Percentiles rank a stretch among this genome's conserved stretches.
Conservation (phyloP, 768 basidiomycete genomes). For the Tricholoma sp. region DNA sequence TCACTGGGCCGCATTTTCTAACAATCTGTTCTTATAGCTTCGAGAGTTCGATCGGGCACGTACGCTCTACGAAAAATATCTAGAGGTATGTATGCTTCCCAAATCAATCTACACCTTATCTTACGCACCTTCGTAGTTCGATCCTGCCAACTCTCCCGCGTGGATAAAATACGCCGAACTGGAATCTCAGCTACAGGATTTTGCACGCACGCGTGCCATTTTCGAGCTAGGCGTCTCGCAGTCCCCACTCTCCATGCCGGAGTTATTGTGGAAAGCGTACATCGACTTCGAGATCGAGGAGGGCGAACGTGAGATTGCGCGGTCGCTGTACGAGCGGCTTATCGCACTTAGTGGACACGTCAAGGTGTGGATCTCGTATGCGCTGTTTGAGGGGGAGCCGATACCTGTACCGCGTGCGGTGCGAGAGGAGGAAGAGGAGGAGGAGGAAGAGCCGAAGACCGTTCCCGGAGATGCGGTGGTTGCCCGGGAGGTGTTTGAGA, state of each 20-base stretch:
- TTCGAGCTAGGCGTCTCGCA: slow-evolving; percentile 90
- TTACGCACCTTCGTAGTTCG: slow-evolving; percentile 44
- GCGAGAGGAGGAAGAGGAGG: slow-evolving; percentile 61
- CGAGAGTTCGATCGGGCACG: slow-evolving; percentile 95
- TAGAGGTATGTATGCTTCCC: slow-evolving; percentile 56
- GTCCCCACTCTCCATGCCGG: slow-evolving; percentile 82
- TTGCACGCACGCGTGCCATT: slow-evolving; percentile 84
- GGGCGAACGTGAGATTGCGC: slow-evolving; percentile 16
- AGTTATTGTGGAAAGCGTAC: slow-evolving; percentile 90
- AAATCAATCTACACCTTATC: background rate
- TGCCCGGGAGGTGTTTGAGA: slow-evolving; percentile 77
- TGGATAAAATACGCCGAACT: slow-evolving; percentile 98
- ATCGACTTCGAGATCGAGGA: slow-evolving; percentile 79
- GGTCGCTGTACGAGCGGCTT: slow-evolving; percentile 82
- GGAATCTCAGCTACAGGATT: slow-evolving; percentile 83
- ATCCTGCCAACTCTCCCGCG: slow-evolving; percentile 84
- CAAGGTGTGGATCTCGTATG: slow-evolving; percentile 97
- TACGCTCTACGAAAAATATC: slow-evolving; percentile 87
- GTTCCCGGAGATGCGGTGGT: slow-evolving; percentile 64
- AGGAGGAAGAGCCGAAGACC: slow-evolving; percentile 60
- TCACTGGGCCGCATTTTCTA: background rate
- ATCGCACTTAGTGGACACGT: slow-evolving; percentile 84
- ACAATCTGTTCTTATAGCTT: slow-evolving; percentile 39
- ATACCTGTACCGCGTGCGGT: slow-evolving; percentile 64
- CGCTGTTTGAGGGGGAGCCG: slow-evolving; percentile 74